Percentiles rank a stretch among this genome's conserved stretches.
Evolutionary conservation across 1,284 basidiomycete genomes (phyloP).

Genomic region (Ceraceosorus guamensis): DNA sequence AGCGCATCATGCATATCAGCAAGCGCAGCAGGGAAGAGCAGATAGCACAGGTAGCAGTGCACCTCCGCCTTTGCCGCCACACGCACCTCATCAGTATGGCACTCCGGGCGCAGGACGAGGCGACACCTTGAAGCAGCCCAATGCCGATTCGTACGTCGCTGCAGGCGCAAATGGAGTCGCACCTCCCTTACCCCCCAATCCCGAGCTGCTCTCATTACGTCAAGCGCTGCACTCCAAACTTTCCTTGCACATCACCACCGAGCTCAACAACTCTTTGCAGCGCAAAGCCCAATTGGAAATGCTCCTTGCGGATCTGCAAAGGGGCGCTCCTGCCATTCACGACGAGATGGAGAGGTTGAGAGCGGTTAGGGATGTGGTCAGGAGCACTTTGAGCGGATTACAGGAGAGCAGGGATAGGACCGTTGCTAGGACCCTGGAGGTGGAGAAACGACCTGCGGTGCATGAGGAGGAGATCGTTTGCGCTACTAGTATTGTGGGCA

Average conservation of each 20-base stretch:
- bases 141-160: too few species aligned
- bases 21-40: neutral
- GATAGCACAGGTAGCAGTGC: neutral
- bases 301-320: constrained; percentile 72
- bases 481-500: constrained; percentile 41
- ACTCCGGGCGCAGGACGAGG: too few species aligned
- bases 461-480: constrained; percentile 33
- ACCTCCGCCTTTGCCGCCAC: neutral
- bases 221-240: constrained; percentile 70
- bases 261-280: constrained; percentile 64
- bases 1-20: too few species aligned
- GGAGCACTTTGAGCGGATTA: constrained; percentile 64
- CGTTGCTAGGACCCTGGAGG: constrained; percentile 62
- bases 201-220: constrained; percentile 75
- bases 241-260: constrained; percentile 59
- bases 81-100: neutral
- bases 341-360: constrained; percentile 93
- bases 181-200: constrained; percentile 70
- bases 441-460: constrained; percentile 19
- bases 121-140: too few species aligned
- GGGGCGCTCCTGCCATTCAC: constrained; percentile 80
- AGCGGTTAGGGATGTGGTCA: constrained; percentile 88
- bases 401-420: constrained; percentile 60
- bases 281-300: constrained; percentile 58
- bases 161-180: constrained; percentile 60